phyloP scores from a whole-genome alignment of 2,329 filamentous ascomycete species.

The Gliomastix tumulicola region DNA sequence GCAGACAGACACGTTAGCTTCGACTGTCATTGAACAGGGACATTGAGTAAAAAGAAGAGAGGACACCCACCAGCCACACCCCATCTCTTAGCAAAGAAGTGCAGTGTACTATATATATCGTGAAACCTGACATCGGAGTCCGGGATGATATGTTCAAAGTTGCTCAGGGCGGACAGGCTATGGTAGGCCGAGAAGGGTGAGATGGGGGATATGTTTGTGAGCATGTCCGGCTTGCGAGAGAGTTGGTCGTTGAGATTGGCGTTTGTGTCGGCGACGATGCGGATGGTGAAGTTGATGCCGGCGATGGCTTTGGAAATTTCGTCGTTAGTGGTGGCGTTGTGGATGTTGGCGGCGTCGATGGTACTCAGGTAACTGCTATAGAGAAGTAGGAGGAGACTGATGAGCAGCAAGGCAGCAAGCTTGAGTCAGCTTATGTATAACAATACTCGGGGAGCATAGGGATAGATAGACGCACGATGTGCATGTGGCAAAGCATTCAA shows the following conservation, averaged over 20 bases:
- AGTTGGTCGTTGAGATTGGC: slow-evolving; percentile 24
- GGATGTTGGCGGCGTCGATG: slow-evolving; percentile 13
- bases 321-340: slow-evolving; percentile 14
- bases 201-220: slow-evolving; percentile 22
- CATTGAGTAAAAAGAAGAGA: no score
- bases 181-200: slow-evolving; percentile 25
- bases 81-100: slow-evolving; percentile 25
- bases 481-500: slow-evolving; percentile 25
- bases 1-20: slow-evolving; percentile 7
- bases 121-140: slow-evolving; percentile 22
- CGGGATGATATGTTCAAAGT: slow-evolving; percentile 22
- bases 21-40: no score
- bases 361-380: slow-evolving; percentile 22
- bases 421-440: no score
- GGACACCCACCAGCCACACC: slow-evolving; percentile 21
- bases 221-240: slow-evolving; percentile 18
- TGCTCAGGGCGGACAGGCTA: slow-evolving; percentile 21
- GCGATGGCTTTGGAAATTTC: slow-evolving; percentile 24
- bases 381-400: slow-evolving; percentile 22
- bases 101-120: slow-evolving; percentile 22
- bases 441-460: no score
- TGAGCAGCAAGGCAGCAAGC: no score
- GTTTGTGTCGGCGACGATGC: slow-evolving; percentile 26
- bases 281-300: slow-evolving; percentile 26
- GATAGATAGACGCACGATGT: slow-evolving; percentile 17